Conservation (phyloP, 805 yeast species). For the Schwanniomyces sp. region DNA sequence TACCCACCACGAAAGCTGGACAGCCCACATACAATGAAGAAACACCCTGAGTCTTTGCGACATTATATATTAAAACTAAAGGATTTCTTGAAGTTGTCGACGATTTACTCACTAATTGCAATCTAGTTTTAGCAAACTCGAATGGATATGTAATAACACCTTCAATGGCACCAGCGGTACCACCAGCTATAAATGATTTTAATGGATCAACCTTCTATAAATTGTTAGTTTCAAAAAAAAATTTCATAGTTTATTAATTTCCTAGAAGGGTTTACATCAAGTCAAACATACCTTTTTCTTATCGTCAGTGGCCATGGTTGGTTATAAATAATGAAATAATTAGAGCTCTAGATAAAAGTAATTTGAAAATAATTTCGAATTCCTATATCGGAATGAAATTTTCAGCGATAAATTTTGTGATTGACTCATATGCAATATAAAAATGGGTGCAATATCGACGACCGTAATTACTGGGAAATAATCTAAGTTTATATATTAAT, state of each 20-base stretch:
- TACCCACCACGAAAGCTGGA: conserved; percentile 94
- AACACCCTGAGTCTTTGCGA: conserved; percentile 77
- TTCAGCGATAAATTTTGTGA: neutral
- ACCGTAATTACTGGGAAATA: neutral
- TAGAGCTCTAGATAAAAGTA: neutral
- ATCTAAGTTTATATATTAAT: neutral
- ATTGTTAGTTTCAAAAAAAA: conserved; percentile 8
- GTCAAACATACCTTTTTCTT: conserved; percentile 2
- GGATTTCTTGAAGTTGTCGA: conserved; percentile 79
- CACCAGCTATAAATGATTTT: conserved; percentile 91
- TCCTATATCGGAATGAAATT: neutral
- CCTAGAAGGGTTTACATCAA: neutral
- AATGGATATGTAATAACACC: conserved; percentile 92
- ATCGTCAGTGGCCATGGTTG: conserved; percentile 1
- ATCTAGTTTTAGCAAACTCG: conserved; percentile 93
- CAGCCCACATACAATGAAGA: conserved; percentile 88
- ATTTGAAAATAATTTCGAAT: neutral
- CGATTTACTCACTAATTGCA: conserved; percentile 74
- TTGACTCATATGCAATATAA: neutral
- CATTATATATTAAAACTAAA: conserved; percentile 69
- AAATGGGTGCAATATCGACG: neutral
- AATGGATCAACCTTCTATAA: conserved; percentile 58
- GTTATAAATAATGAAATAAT: neutral
- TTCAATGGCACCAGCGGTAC: conserved; percentile 95
- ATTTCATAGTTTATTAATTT: neutral